Conservation (phyloP, 2,329 filamentous ascomycete genomes). For the Geosmithia flava region DNA sequence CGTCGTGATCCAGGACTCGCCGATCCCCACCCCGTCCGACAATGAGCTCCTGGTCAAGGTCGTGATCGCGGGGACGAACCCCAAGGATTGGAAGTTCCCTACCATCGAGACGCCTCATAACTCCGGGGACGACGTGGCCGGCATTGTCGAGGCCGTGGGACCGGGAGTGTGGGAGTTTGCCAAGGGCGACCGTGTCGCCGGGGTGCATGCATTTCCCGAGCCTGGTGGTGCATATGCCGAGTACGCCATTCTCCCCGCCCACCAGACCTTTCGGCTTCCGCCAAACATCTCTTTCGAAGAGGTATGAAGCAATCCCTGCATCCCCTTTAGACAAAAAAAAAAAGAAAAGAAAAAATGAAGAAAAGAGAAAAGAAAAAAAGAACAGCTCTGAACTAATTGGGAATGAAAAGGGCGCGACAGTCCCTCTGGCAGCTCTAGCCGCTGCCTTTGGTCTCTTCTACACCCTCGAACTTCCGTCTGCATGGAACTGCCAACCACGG, state of each 20-base stretch:
- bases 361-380: no score
- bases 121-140: conserved; percentile 23
- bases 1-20: background rate
- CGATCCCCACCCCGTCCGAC: background rate
- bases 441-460: conserved; percentile 36
- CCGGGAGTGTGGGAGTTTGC: conserved; percentile 30
- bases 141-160: conserved; percentile 34
- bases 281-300: conserved; percentile 37
- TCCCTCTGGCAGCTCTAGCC: conserved; percentile 43
- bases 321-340: background rate
- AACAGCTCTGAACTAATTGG: no score
- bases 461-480: conserved; percentile 30
- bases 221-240: conserved; percentile 45
- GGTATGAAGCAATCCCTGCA: conserved; percentile 13
- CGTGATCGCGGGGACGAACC: conserved; percentile 1
- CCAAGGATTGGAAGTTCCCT: conserved; percentile 2
- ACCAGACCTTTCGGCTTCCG: conserved; percentile 45
- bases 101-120: conserved; percentile 3
- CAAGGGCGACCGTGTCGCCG: conserved; percentile 40
- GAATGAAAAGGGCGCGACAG: conserved; percentile 43
- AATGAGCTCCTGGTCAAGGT: background rate
- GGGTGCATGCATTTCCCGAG: background rate
- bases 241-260: conserved; percentile 42
- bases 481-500: conserved; percentile 24
- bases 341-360: background rate